A percentile compares a stretch with the other conserved stretches of the same genome.
These are phyloP conservation scores for Coleophoma eucalyptorum DNA, from an alignment of 2,329 filamentous ascomycete species.

Conservation along the genomic window DNA sequence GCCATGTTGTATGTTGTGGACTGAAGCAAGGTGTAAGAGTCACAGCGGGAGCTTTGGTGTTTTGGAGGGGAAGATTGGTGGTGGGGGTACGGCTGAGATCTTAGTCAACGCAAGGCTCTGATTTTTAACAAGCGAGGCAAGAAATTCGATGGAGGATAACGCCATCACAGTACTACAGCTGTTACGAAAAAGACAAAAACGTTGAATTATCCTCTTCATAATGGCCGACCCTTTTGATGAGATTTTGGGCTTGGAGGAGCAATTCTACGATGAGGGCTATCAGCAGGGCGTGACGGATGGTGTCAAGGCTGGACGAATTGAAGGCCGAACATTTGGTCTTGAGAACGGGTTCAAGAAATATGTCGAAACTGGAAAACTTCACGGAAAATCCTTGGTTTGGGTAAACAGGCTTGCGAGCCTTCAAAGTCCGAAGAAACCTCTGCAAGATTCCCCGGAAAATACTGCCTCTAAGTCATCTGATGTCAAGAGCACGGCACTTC, in stretches of 20 bases:
- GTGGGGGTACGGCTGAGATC: background rate
- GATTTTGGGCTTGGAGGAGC: constrained; percentile 56
- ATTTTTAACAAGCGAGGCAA: too few relatives aligned
- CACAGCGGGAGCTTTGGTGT: constrained; percentile 1
- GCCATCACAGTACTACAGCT: background rate
- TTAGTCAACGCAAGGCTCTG: background rate
- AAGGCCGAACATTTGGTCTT: constrained; percentile 87
- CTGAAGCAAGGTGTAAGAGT: constrained; percentile 4
- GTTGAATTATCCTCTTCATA: constrained; percentile 11
- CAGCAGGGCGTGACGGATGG: constrained; percentile 73
- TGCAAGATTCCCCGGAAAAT: background rate
- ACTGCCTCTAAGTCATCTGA: background rate
- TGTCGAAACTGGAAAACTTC: constrained; percentile 70
- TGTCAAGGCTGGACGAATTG: constrained; percentile 70
- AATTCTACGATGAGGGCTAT: constrained; percentile 83
- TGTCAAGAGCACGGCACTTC: constrained; percentile 28
- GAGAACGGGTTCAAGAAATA: constrained; percentile 96
- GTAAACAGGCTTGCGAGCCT: constrained; percentile 57
- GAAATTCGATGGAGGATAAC: background rate
- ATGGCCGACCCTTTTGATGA: constrained; percentile 24
- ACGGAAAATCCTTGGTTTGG: constrained; percentile 82
- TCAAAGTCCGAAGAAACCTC: background rate
- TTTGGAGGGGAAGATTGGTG: constrained; percentile 5
- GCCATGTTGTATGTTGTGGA: constrained; percentile 18
- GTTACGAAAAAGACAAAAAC: background rate